Evolutionary conservation across 495 filamentous ascomycete genomes (phyloP).

Genomic region (Neurospora sublineolata): DNA sequence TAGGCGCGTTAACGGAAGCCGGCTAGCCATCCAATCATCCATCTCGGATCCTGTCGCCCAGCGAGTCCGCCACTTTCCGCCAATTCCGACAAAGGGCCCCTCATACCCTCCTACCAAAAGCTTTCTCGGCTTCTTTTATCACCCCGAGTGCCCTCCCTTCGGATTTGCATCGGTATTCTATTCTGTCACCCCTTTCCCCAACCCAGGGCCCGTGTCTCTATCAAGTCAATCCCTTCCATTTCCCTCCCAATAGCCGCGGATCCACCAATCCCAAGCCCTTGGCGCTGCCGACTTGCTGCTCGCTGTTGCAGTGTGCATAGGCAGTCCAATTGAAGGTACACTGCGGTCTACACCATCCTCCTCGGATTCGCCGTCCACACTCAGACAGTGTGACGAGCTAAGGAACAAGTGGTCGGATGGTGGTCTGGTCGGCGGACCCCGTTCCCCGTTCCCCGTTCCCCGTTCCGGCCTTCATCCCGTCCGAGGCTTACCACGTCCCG

Average conservation of each 20-base stretch:
- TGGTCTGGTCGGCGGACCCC: background rate
- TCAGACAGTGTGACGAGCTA: background rate
- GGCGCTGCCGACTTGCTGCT: background rate
- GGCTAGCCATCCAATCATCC: background rate
- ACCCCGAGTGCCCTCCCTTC: slow-evolving; percentile 7
- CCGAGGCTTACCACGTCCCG: background rate
- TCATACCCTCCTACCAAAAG: background rate
- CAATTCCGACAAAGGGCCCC: background rate
- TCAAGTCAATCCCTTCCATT: background rate
- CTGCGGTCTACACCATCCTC: background rate
- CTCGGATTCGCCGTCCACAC: background rate
- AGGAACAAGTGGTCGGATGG: background rate
- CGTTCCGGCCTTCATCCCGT: background rate
- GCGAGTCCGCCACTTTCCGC: background rate
- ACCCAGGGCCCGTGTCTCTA: background rate
- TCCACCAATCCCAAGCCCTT: background rate
- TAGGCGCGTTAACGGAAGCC: background rate
- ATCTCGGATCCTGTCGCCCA: background rate
- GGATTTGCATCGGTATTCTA: slow-evolving; percentile 28
- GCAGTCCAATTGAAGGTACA: background rate
- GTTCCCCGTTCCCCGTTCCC: background rate
- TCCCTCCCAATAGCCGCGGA: background rate
- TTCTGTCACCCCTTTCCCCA: background rate
- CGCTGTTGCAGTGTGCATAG: background rate
- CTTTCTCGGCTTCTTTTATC: slow-evolving; percentile 16